phyloP scores from a whole-genome alignment of 768 basidiomycete genomes.

The Mrakia gelida region DNA sequence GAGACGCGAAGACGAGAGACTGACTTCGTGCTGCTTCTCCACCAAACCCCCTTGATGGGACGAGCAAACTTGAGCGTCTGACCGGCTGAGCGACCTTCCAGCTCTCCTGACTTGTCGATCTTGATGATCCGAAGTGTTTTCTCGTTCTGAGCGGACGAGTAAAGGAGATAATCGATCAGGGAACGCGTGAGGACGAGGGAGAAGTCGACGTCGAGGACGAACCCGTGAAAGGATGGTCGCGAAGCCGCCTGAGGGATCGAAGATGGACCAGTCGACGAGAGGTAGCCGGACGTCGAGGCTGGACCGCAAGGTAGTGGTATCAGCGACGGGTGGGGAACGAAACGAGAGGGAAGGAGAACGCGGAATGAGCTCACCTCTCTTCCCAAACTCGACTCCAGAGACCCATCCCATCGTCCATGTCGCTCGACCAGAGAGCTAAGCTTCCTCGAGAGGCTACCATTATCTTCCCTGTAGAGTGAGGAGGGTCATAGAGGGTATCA shows the following conservation, averaged over 20 bases:
- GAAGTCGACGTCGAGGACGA: constrained; percentile 59
- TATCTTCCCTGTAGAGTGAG: constrained; percentile 45
- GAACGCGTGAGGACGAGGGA: neutral
- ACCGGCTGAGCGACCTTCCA: constrained; percentile 60
- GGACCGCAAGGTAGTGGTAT: too few species aligned
- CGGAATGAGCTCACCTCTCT: constrained; percentile 17
- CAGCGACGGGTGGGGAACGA: too few species aligned
- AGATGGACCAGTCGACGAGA: neutral
- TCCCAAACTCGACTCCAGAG: constrained; percentile 32
- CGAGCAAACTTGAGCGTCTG: constrained; percentile 70
- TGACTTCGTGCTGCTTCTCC: constrained; percentile 45
- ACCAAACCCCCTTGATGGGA: constrained; percentile 63
- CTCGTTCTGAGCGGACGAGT: neutral
- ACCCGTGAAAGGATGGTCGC: constrained; percentile 53
- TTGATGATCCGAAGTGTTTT: neutral
- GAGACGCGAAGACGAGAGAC: neutral
- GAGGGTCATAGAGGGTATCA: constrained; percentile 63
- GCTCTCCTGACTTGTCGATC: constrained; percentile 38
- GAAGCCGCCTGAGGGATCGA: constrained; percentile 3
- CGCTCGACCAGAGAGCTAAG: constrained; percentile 28
- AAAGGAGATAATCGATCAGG: neutral
- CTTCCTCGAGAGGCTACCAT: constrained; percentile 22
- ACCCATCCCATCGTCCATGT: constrained; percentile 24
- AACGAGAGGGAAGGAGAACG: neutral
- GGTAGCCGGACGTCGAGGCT: neutral